Evolutionary conservation across 2,329 filamentous ascomycete genomes (phyloP), one percentile per base, ranked within the genome.

Genomic region (Pyrenophora seminiperda): DNA sequence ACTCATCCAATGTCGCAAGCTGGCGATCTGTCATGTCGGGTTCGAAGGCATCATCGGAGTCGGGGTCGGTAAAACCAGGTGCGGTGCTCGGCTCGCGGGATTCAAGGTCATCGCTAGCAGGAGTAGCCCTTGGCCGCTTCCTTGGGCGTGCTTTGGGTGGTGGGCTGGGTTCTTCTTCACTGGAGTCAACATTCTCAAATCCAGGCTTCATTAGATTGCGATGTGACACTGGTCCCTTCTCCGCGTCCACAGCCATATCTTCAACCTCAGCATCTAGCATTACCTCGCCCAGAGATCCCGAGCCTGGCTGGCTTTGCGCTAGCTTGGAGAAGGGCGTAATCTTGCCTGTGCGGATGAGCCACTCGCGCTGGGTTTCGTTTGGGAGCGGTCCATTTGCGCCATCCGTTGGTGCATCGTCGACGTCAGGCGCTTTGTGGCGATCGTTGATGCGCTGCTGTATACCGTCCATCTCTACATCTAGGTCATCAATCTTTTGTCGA

Each of bases 251-350:
- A 2, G 79, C 76, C 75, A 81, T 73, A 4, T 73, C 73, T 43
- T 89, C 89, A 49, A 91, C 87, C 67, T 96, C 91, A 0, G 89
- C 91, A 68, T 95, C 90, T 11, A 92, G 77, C 50, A 96, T 82
- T 2, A 87, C 88, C 65, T 92, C 86, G 9, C 88, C 87, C 13
- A 96, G 77, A 52, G 86, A 87, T 2, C 87, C 87, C 36, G 86
- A 80, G 2, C 85, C 79, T 3, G 82, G 84, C 20, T 83, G 78
- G 1, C 85, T 76, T n/a, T 83, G 80, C 11, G 83, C 85, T 62
- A 96, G 83, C 56, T 87, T 89, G 6, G 91, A 89, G 66, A 99
- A 99, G 0, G 94, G 94, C 0, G 94, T 99, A 61, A 99, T 97
- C 75, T 97, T 97, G 54, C 94, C 94, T 0, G 93, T 99, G 20